Evolutionary conservation across 148 eudicot genomes (phyloP).

Genomic region (Persicaria tinctoria): DNA sequence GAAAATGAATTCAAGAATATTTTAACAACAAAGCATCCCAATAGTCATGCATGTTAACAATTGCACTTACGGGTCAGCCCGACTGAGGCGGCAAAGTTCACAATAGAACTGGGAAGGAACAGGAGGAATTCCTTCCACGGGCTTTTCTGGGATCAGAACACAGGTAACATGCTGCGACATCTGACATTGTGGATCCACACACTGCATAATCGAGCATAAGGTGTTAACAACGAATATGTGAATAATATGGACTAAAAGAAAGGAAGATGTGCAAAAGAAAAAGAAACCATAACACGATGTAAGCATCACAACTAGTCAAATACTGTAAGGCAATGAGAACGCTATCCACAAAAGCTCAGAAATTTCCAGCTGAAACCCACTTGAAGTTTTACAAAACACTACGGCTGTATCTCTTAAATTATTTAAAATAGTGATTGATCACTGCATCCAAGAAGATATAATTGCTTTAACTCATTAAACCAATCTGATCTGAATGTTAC

Average conservation of each 20-base stretch:
- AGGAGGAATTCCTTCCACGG: constrained; percentile 43
- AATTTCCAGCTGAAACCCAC: not conserved
- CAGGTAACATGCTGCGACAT: constrained; percentile 65
- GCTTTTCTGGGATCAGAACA: constrained; percentile 60
- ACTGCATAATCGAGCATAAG: constrained; percentile 35
- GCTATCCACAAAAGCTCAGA: not conserved
- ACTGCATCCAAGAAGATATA: not conserved
- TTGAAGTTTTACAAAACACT: not conserved
- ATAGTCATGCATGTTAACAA: not conserved
- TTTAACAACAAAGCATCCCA: not conserved
- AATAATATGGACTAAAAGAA: not conserved
- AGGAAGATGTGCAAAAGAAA: not conserved
- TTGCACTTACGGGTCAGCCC: constrained; percentile 70
- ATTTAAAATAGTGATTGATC: not conserved
- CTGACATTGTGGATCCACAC: constrained; percentile 55
- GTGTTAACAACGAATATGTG: not conserved
- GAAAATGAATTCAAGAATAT: not conserved
- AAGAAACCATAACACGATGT: not conserved
- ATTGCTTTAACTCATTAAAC: not conserved
- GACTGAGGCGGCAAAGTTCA: constrained; percentile 62
- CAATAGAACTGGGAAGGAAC: constrained; percentile 50
- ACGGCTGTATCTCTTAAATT: not conserved
- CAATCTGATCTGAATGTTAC: not conserved
- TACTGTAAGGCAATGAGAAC: not conserved
- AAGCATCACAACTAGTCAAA: not conserved